Conservation (phyloP, 106 monocot genomes). For the Dendrobium nobile region DNA sequence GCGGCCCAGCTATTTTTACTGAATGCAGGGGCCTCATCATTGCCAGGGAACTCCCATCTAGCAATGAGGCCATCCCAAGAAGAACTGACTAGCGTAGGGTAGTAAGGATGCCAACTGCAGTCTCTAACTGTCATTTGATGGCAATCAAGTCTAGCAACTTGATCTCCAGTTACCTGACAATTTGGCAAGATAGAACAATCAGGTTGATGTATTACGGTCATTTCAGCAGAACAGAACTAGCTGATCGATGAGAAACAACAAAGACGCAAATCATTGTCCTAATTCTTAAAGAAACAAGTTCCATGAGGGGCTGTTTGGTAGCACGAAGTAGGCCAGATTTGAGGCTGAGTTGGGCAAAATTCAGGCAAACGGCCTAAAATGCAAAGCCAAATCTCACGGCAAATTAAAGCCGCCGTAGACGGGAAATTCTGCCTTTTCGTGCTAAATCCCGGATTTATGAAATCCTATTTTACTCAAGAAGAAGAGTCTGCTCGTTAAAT, state of each 20-base stretch:
- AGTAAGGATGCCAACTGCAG: slow-evolving; percentile 83
- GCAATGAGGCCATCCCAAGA: slow-evolving; percentile 69
- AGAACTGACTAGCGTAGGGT: slow-evolving; percentile 62
- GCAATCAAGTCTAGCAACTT: slow-evolving; percentile 48
- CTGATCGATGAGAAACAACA: background rate
- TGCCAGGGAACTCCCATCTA: slow-evolving; percentile 55
- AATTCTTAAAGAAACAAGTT: background rate
- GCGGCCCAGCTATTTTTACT: background rate
- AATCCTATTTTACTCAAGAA: too few species aligned
- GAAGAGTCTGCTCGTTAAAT: too few species aligned
- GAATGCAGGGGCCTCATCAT: background rate
- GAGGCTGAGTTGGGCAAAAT: too few species aligned
- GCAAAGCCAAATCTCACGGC: too few species aligned
- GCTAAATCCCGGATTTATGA: too few species aligned
- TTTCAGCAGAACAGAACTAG: background rate
- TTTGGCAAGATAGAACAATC: background rate
- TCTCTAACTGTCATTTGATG: slow-evolving; percentile 59
- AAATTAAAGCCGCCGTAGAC: too few species aligned
- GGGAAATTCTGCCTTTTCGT: too few species aligned
- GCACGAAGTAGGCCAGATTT: too few species aligned
- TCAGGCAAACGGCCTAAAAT: too few species aligned
- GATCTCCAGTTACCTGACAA: slow-evolving; percentile 54
- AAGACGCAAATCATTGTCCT: background rate
- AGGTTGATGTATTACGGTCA: background rate
- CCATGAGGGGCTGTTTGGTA: background rate